phyloP scores from a whole-genome alignment of 495 filamentous ascomycete genomes.

The Margaritispora aquatica region DNA sequence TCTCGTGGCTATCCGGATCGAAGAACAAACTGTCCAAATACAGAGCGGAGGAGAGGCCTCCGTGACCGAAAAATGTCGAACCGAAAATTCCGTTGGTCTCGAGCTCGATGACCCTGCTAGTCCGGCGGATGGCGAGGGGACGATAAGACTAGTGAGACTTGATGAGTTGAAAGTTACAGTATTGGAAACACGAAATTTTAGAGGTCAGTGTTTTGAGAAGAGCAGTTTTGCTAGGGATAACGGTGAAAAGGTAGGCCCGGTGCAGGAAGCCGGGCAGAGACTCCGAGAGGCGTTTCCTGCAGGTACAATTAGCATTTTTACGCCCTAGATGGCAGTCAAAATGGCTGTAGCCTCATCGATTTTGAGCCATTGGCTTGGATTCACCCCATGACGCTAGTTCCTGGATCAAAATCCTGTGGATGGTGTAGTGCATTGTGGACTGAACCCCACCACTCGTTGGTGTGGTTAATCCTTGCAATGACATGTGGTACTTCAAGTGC shows the following conservation, averaged over 20 bases:
- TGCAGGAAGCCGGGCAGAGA: not conserved
- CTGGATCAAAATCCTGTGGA: not conserved
- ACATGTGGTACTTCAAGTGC: not conserved
- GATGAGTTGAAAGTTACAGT: not conserved
- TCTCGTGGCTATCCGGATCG: not conserved
- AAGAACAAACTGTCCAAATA: not conserved
- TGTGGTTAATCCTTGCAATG: not conserved
- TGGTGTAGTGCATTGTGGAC: not conserved
- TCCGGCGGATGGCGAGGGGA: not conserved
- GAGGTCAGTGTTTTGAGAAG: not conserved
- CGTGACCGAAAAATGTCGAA: not conserved
- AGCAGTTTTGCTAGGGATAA: not conserved
- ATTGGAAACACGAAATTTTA: too few relatives aligned
- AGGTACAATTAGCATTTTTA: not conserved
- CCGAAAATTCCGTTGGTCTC: not conserved
- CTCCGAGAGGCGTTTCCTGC: not conserved
- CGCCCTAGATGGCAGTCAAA: not conserved
- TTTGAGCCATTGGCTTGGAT: not conserved
- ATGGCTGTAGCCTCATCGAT: not conserved
- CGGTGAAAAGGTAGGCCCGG: not conserved
- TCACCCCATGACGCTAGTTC: not conserved
- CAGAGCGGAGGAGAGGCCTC: not conserved
- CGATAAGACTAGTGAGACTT: not conserved
- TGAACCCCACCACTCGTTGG: not conserved
- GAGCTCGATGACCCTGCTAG: not conserved